Evolutionary conservation across 164 flowering plant genomes (phyloP), one percentile per base, ranked within the genome.

Genomic region (Akebia trifoliata): DNA sequence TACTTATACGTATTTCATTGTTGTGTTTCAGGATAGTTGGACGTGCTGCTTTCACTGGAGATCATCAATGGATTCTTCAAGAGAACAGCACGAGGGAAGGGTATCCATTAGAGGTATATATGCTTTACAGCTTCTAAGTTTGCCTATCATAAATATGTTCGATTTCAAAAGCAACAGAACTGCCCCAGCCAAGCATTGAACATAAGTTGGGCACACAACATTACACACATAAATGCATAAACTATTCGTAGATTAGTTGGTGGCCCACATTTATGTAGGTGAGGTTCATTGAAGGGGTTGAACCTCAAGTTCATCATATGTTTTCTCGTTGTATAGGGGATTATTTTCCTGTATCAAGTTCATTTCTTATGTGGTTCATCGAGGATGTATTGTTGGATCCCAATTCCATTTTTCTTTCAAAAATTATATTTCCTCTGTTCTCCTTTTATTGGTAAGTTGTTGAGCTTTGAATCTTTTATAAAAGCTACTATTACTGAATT

Each of bases 21-120:
- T 45, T 55, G 34, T 50, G 32, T 61, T 61, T 29, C 79, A 86
- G 94, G 56, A 62, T 86, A 24, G 83, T 86, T 36, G 94, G 94
- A 4, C 79, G 86, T 48, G 82, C 81, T 66, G 87, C 85, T 29
- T 82, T 82, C 62, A 76, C 80, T 1, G 84, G 84, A 59, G 60
- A 51, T 37, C 83, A 82, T 57, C 80, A 72, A 30, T 86, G 94
- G 94, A 76, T 86, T 69, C 75, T 78, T 56, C 72, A 68, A 42
- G 74, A 66, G 35, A 65, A 59, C 42, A 67, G 48, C 63, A 57
- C 53, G 42, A 53, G 48, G 34, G 60, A 65, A 57, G 67, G 55
- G 38, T 67, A 75, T 64, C 76, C 78, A 42, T 73, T 78, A 3
- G 79, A 80, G 85, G 93, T 86, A 70, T 54, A 3, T 28, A n/a